phyloP scores from a whole-genome alignment of 257 asterid genomes.

The Solanum sejunctum region DNA sequence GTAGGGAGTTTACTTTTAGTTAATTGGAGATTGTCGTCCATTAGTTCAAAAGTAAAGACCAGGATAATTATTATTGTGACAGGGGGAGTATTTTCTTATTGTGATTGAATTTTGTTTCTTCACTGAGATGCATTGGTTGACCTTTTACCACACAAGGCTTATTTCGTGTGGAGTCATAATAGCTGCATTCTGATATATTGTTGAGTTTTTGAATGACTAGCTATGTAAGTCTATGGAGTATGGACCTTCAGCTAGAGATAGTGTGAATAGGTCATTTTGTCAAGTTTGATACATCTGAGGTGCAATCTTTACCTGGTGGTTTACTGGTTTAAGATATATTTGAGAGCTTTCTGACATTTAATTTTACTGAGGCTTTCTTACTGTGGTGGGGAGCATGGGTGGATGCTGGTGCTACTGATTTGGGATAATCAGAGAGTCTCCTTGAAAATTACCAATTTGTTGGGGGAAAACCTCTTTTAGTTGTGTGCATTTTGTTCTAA shows the following conservation, averaged over 20 bases:
- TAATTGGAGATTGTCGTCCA: neutral
- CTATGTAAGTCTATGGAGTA: neutral
- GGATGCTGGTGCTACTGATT: neutral
- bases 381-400: neutral
- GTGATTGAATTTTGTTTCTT: neutral
- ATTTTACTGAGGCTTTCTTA: neutral
- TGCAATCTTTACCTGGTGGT: neutral
- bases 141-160: neutral
- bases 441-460: neutral
- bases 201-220: neutral
- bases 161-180: neutral
- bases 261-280: neutral
- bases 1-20: neutral
- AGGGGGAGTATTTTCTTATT: neutral
- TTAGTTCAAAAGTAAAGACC: neutral
- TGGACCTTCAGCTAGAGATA: neutral
- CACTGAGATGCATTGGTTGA: neutral
- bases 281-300: neutral
- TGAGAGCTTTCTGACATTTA: neutral
- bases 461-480: neutral
- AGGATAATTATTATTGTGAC: neutral
- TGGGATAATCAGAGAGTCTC: neutral
- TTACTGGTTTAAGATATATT: neutral
- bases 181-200: neutral
- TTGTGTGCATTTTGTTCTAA: neutral